A percentile compares a stretch with the other conserved stretches of the same genome.
phyloP scores from a whole-genome alignment of 371 early-diverging fungal genomes.

The Mortierella sp. region DNA sequence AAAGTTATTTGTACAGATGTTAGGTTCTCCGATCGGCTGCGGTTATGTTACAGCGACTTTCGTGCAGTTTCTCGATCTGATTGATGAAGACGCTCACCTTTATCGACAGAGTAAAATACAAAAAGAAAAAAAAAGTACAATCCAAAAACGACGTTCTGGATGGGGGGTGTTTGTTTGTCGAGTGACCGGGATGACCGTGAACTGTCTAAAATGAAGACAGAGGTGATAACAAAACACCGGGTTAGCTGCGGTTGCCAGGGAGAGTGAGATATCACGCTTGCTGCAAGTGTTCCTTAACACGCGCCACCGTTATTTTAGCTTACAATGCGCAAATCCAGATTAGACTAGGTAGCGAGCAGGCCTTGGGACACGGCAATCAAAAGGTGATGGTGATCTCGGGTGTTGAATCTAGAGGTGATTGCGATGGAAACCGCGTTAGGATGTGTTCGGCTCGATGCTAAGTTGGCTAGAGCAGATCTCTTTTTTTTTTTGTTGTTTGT shows the following conservation, averaged over 20 bases:
- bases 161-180: background rate
- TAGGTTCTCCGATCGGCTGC: background rate
- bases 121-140: slow-evolving; percentile 8
- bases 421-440: background rate
- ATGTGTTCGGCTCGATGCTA: background rate
- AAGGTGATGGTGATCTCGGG: background rate
- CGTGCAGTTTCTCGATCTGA: background rate
- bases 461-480: background rate
- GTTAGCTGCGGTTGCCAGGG: background rate
- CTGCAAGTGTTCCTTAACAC: background rate
- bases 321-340: background rate
- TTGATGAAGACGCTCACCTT: background rate
- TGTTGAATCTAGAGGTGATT: background rate
- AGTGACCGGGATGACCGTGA: background rate
- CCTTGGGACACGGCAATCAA: background rate
- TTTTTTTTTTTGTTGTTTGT: background rate
- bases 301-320: background rate
- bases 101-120: slow-evolving; percentile 14
- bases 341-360: background rate
- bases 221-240: background rate
- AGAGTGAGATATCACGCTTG: background rate
- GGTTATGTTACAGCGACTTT: background rate
- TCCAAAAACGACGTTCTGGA: slow-evolving; percentile 2
- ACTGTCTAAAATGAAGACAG: background rate
- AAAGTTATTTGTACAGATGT: background rate